Evolutionary conservation across 441 rosid genomes (phyloP), one percentile per base, ranked within the genome.

Genomic region (Bocquillonia castaneifolia): DNA sequence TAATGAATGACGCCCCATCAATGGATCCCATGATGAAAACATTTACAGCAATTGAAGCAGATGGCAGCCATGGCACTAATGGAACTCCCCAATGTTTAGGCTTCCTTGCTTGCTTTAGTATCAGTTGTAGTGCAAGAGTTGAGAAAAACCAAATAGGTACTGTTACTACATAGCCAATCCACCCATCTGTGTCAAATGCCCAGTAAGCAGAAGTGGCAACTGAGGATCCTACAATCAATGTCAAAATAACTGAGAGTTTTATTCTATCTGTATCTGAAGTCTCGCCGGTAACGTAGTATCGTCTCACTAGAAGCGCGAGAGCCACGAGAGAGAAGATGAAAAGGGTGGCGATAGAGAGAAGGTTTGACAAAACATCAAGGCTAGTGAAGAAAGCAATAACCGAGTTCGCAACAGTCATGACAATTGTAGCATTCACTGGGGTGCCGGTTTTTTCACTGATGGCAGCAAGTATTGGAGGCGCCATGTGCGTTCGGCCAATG

Each of bases 11-110:
- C 6, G 71, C 74, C 50, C 2, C 52, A 50, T 84, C 91, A 6
- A 91, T 87, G 1, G 97, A 91, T 6, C 95, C 97, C 3, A 91
- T 66, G 28, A 89, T 78, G 66, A 89, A 92, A 50, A 85, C 63
- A 68, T 92, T 89, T 31, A 78, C 76, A 15, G 82, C 86, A 20
- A 89, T 79, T 1, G 86, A 78, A 60, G 78, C 74, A 14, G 86
- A 88, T 0, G 97, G 97, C 64, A 91, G 15, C 91, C 91, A 91
- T 1, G 97, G 97, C 28, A 91, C 97, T 66, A 88, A 63, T 0
- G 97, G 95, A 31, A 81, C 91, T 5, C 97, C 95, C 97, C 97
- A 91, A 0, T 84, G 42, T 64, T 83, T 85, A 0, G 97, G 98
- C 20, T 70, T 70, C 74, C 83, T 86, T 59, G 87, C 87, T 31